These are phyloP conservation scores for Eurotiales sp. DNA, from an alignment of 2,329 filamentous ascomycete species.

Conservation along the genomic window DNA sequence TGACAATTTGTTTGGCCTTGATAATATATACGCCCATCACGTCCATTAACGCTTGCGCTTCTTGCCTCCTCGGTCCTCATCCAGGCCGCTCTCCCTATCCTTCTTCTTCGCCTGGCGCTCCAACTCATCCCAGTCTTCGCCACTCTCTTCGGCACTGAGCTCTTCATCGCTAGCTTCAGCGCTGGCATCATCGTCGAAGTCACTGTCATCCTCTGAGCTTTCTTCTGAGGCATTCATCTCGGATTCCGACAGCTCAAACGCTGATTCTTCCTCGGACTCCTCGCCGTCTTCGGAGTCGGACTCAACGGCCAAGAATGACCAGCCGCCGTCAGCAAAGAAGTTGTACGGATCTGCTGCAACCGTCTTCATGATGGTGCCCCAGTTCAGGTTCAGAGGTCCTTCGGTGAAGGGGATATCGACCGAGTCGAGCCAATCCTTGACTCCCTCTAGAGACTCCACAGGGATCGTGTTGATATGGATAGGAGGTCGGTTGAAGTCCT, in stretches of 20 bases:
- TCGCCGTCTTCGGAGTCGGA: slow-evolving; percentile 77
- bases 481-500: slow-evolving; percentile 87
- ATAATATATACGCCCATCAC: neutral
- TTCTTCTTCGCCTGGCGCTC: slow-evolving; percentile 76
- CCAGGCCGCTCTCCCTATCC: slow-evolving; percentile 53
- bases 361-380: slow-evolving; percentile 99
- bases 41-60: slow-evolving; percentile 66
- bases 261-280: slow-evolving; percentile 80
- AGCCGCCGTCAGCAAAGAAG: slow-evolving; percentile 94
- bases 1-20: neutral
- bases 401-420: slow-evolving; percentile 93
- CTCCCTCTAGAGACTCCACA: slow-evolving; percentile 86
- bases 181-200: slow-evolving; percentile 88
- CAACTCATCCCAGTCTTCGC: slow-evolving; percentile 91
- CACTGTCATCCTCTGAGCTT: slow-evolving; percentile 81
- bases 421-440: slow-evolving; percentile 96
- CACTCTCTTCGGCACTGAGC: slow-evolving; percentile 64
- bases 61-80: slow-evolving; percentile 53
- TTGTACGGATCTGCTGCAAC: slow-evolving; percentile 88
- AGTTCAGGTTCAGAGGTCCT: slow-evolving; percentile 95
- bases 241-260: slow-evolving; percentile 84
- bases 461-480: slow-evolving; percentile 98
- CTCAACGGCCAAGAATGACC: slow-evolving; percentile 85
- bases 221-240: slow-evolving; percentile 72
- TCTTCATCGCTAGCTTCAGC: slow-evolving; percentile 65